Percentiles rank a stretch among this genome's conserved stretches.
phyloP scores from a whole-genome alignment of 139 green algal genomes.

The Chlamydomonas schloesseri region DNA sequence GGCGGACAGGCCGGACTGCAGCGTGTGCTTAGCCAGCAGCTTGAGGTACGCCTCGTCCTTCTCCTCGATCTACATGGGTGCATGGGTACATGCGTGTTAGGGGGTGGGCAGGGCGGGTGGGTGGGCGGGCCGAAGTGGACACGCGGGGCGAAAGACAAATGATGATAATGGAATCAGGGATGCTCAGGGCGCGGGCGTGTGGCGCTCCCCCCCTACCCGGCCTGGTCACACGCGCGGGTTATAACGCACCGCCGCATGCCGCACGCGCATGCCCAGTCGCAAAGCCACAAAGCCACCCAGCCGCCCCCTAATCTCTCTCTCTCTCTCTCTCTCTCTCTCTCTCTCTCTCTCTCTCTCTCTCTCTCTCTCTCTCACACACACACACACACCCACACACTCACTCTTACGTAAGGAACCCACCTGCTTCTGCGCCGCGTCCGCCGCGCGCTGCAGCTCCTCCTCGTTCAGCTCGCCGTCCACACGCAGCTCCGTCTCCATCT shows the following conservation, averaged over 20 bases:
- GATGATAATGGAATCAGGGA: too few species aligned
- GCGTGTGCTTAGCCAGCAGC: conserved; percentile 58
- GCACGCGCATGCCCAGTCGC: too few species aligned
- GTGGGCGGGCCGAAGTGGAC: background rate
- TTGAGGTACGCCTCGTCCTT: conserved; percentile 53
- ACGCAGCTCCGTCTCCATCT: conserved; percentile 34
- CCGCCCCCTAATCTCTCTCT: background rate
- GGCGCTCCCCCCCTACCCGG: too few species aligned
- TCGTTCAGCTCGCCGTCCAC: conserved; percentile 53
- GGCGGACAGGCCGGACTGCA: conserved; percentile 41
- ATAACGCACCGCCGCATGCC: too few species aligned
- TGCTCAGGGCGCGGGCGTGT: too few species aligned
- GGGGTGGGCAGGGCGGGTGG: background rate
- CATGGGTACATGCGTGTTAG: too few species aligned
- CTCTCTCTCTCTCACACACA: too few species aligned
- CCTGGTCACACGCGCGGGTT: too few species aligned
- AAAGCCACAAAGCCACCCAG: too few species aligned
- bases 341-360: background rate
- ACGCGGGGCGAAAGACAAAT: background rate
- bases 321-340: background rate
- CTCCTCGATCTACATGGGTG: conserved; percentile 51
- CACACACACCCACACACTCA: too few species aligned
- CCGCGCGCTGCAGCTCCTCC: conserved; percentile 48
- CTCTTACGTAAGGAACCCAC: too few species aligned
- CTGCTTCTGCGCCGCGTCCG: conserved; percentile 42